Base-by-base conservation (phyloP, 352 stramenopile genomes). In the Phytopythium mirpurense region DNA sequence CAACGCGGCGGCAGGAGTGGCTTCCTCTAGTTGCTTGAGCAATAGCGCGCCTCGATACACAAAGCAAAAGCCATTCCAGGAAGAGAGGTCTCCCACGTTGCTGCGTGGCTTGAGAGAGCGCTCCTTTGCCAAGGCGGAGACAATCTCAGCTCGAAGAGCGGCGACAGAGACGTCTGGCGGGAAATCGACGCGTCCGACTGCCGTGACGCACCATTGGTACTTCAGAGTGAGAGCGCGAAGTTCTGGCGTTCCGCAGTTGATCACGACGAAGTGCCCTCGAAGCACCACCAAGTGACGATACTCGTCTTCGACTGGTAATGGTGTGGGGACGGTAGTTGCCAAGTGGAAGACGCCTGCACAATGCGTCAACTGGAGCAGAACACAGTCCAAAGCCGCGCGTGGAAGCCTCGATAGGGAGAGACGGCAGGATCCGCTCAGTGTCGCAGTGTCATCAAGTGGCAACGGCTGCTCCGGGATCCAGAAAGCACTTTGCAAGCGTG, bases 291-390 rank as follows among this genome's bases (percentile, higher is more conserved):
- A 37, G 14, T 23, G 2, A 5, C 41, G 23, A 9, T 21, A 34
- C 14, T 47, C 41, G 0, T 4, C 24, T 19, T 21, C 24, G 7
- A 34, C 23, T 4, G 15, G 14, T 15, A 21, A 12, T 19, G 21
- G 29, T 32, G 10, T 41, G 11, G 11, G 15, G 0, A 1, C 19
- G 0, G 15, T 8, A n/a, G 26, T 27, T 43, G 3, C 18, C 14
- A 18, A 2, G 11, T 10, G 9, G 3, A 54, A 24, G 4, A 54
- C 18, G 6, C 52, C 44, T 2, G 43, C 46, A 23, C 65, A 54
- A n/a, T 63, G 42, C 5, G 59, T 63, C 7, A 78, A 27, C 38
- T 78, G 71, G 16, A 77, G 38, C 29, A 77, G 47, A 0, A 72
- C 35, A 7, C 55, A 54, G 7, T 50, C 40, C 21, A 70, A 48